phyloP scores from a whole-genome alignment of 2,329 filamentous ascomycete species.

The Leptographium procerum region DNA sequence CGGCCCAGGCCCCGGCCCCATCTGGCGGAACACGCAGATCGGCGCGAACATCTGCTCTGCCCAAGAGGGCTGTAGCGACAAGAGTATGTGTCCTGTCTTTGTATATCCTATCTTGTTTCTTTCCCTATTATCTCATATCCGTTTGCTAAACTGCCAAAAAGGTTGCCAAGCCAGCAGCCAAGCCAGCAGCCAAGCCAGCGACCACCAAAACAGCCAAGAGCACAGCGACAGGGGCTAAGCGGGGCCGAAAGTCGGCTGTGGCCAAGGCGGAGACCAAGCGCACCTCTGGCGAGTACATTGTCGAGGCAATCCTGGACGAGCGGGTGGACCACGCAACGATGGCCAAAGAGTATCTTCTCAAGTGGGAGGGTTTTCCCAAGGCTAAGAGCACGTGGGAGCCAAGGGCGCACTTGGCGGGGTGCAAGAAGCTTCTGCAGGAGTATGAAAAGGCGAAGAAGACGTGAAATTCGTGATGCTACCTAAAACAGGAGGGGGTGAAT shows the following conservation, averaged over 20 bases:
- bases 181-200: background rate
- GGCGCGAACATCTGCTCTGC: background rate
- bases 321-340: constrained; percentile 25
- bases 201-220: background rate
- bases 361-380: constrained; percentile 38
- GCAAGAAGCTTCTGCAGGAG: constrained; percentile 22
- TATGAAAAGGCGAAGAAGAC: constrained; percentile 22
- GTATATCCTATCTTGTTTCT: too few relatives aligned
- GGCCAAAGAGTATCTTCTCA: constrained; percentile 34
- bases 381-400: constrained; percentile 44
- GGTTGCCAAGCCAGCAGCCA: background rate
- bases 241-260: background rate
- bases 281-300: constrained; percentile 25
- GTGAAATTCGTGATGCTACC: background rate
- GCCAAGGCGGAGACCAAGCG: constrained; percentile 6
- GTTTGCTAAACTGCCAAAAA: background rate
- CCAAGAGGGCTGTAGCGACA: background rate
- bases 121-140: too few relatives aligned
- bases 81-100: background rate
- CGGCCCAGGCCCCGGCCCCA: too few relatives aligned
- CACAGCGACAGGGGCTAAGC: background rate
- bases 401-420: constrained; percentile 29
- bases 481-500: background rate
- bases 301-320: constrained; percentile 34
- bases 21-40: background rate